Evolutionary conservation across 1,284 basidiomycete genomes (phyloP).

Genomic region (Pseudozyma sp.): DNA sequence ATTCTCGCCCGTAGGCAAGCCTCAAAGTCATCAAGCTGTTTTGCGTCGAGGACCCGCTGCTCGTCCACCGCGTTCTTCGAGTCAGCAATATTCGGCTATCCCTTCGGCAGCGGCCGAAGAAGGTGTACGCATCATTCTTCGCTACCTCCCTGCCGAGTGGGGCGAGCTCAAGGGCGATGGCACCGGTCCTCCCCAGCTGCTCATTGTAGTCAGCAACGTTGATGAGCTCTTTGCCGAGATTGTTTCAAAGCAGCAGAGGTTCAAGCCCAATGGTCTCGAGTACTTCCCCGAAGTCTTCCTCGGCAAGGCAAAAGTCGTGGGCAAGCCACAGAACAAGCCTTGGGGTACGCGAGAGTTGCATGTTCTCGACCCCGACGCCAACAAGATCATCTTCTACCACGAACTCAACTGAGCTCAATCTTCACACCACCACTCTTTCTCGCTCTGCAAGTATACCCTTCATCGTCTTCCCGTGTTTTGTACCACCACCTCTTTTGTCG

Average conservation of each 20-base stretch:
- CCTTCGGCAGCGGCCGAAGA: constrained; percentile 35
- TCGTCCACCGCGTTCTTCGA: constrained; percentile 25
- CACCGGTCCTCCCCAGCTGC: constrained; percentile 38
- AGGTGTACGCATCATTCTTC: constrained; percentile 43
- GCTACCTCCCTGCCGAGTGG: constrained; percentile 44
- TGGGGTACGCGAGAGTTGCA: constrained; percentile 56
- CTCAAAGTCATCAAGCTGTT: constrained; percentile 37
- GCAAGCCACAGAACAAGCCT: constrained; percentile 54
- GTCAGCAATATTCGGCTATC: constrained; percentile 35
- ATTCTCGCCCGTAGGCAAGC: constrained; percentile 46
- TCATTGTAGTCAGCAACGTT: constrained; percentile 45
- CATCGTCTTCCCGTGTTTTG: background rate
- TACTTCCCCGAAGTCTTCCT: constrained; percentile 56
- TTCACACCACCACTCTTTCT: background rate
- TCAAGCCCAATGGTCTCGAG: constrained; percentile 44
- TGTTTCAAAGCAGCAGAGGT: constrained; percentile 37
- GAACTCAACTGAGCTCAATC: constrained; percentile 31
- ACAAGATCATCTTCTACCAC: constrained; percentile 55
- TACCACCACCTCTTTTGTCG: constrained; percentile 9
- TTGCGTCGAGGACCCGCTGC: constrained; percentile 40
- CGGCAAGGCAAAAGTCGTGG: constrained; percentile 42
- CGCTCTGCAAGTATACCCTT: constrained; percentile 2
- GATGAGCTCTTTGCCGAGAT: constrained; percentile 49
- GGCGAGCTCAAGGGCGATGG: constrained; percentile 49
- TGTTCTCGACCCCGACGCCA: constrained; percentile 57